Base-by-base conservation (phyloP, 345 rosid species). In the Linum tenue region DNA sequence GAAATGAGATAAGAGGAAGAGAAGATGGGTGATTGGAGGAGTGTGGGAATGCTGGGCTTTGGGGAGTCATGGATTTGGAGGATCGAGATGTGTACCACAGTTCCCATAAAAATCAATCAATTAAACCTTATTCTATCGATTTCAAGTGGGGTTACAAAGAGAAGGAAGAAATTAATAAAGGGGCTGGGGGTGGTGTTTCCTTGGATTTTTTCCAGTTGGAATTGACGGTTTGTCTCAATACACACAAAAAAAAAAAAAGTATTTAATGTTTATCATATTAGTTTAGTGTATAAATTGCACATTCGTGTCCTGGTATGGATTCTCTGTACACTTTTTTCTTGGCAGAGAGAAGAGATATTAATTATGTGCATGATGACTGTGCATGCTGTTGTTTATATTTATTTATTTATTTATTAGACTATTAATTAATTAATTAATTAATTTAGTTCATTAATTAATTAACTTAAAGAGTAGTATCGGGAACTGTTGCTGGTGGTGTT, bases 11-110 rank as follows among this genome's bases (percentile, higher is more conserved):
- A 22, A 22, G 31, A 22, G 31, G 31, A 22, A 22, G 31, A 22
- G 31, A 22, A 22, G 31, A 22, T 22, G 31, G 31, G 31, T 22
- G 31, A 22, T 22, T 22, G 31, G 31, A 22, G 31, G 31, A 22
- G 31, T 22, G 31, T 22, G 31, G 31, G 86, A 89, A 92, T 92
- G 98, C 97, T 86, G 96, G 98, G 91, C 90, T 90, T 81, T 86
- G 83, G 31, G 31, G 31, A 22, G 31, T 22, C 31, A 22, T 22
- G 57, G 61, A 65, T 76, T 75, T 80, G 84, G 70, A 22, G 64
- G 70, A 82, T 77, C 97, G 96, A 94, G 96, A 84, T n/a, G n/a
- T n/a, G n/a, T n/a, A n/a, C n/a, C n/a, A n/a, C n/a, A n/a, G n/a
- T n/a, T n/a, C n/a, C n/a, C n/a, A n/a, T 76, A 75, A 83, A 74